phyloP scores from a whole-genome alignment of 2,329 filamentous ascomycete species.

The Scopulariopsis brevicaulis region DNA sequence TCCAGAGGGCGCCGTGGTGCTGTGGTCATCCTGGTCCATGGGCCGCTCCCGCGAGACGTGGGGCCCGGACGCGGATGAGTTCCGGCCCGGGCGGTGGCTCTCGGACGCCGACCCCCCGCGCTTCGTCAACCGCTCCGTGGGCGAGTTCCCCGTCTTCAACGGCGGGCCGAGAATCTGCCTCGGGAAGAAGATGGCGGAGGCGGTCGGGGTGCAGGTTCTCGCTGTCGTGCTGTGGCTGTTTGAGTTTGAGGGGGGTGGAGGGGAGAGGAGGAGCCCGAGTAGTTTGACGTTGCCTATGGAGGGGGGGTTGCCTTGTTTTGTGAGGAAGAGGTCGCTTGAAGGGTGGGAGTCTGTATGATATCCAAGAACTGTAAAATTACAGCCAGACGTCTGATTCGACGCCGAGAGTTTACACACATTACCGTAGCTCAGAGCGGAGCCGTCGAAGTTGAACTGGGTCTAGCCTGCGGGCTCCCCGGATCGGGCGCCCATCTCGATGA shows the following conservation, averaged over 20 bases:
- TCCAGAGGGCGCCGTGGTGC: slow-evolving; percentile 38
- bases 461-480: no score
- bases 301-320: slow-evolving; percentile 39
- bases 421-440: no score
- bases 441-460: no score
- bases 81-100: slow-evolving; percentile 47
- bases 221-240: slow-evolving; percentile 35
- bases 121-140: slow-evolving; percentile 28
- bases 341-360: background rate
- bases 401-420: no score
- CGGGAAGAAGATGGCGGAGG: slow-evolving; percentile 54
- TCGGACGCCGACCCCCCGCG: slow-evolving; percentile 19
- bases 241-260: slow-evolving; percentile 31
- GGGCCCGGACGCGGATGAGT: slow-evolving; percentile 43
- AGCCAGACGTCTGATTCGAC: no score
- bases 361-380: no score
- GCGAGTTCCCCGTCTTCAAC: slow-evolving; percentile 55
- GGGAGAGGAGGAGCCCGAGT: slow-evolving; percentile 43
- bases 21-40: slow-evolving; percentile 57
- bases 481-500: no score
- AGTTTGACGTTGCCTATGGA: slow-evolving; percentile 55
- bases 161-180: slow-evolving; percentile 49
- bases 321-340: slow-evolving; percentile 10
- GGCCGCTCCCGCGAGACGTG: slow-evolving; percentile 44
- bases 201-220: slow-evolving; percentile 44